Percentiles rank a stretch among this genome's conserved stretches.
Evolutionary conservation across 495 filamentous ascomycete genomes (phyloP).

Genomic region (Cenococcum geophilum): DNA sequence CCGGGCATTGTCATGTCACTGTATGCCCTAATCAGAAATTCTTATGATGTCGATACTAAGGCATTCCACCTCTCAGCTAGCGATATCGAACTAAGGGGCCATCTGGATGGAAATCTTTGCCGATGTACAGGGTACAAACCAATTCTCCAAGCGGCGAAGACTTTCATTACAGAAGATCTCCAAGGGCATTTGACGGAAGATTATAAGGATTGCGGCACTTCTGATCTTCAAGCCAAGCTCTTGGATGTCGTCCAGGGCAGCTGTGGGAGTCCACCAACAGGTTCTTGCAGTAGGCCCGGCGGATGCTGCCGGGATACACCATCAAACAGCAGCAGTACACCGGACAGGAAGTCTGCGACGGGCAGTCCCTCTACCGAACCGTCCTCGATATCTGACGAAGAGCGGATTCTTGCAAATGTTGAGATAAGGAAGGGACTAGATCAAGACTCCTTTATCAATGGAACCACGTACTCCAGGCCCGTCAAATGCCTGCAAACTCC

Average conservation of each 20-base stretch:
- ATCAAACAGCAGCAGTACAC: conserved; percentile 13
- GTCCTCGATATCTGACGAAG: conserved; percentile 12
- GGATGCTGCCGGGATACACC: conserved; percentile 40
- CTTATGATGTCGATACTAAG: conserved; percentile 35
- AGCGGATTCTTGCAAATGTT: conserved; percentile 14
- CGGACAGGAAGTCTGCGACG: conserved; percentile 20
- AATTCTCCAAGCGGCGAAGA: conserved; percentile 45
- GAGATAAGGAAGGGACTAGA: conserved; percentile 14
- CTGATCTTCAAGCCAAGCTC: neutral
- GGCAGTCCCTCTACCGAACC: conserved; percentile 18
- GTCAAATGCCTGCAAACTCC: conserved; percentile 31
- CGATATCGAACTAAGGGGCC: conserved; percentile 33
- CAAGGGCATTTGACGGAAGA: conserved; percentile 34
- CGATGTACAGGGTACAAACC: conserved; percentile 44
- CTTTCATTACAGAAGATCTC: conserved; percentile 46
- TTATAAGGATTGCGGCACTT: neutral
- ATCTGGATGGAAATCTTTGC: conserved; percentile 42
- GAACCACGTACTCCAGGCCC: conserved; percentile 31
- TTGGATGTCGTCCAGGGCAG: neutral
- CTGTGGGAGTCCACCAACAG: conserved; percentile 12
- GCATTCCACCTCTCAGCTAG: conserved; percentile 30
- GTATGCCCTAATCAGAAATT: conserved; percentile 41
- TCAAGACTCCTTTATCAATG: conserved; percentile 19
- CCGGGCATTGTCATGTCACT: conserved; percentile 43
- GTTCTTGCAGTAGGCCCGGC: conserved; percentile 38